phyloP scores from a whole-genome alignment of 179 eudicot genomes.

The Actinidia chinensis region DNA sequence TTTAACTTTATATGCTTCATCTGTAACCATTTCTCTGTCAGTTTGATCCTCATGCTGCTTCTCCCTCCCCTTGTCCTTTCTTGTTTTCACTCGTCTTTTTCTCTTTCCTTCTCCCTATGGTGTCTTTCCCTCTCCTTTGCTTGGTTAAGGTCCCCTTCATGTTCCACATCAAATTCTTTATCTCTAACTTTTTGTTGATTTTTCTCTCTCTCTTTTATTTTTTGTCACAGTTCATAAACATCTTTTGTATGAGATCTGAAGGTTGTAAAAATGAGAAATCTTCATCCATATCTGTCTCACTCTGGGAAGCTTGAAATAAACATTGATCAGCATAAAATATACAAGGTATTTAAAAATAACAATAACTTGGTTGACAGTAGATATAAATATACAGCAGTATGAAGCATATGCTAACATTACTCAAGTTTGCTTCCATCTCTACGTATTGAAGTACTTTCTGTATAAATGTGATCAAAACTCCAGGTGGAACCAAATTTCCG shows the following conservation, averaged over 20 bases:
- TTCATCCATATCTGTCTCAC: constrained; percentile 74
- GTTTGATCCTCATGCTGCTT: constrained; percentile 26
- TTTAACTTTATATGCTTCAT: constrained; percentile 29
- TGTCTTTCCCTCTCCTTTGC: constrained; percentile 29
- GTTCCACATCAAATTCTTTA: constrained; percentile 49
- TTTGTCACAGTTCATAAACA: constrained; percentile 63
- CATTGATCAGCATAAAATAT: constrained; percentile 23
- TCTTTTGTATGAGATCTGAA: constrained; percentile 86
- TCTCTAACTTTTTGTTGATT: constrained; percentile 47
- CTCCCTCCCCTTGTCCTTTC: constrained; percentile 29
- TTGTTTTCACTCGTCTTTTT: constrained; percentile 38
- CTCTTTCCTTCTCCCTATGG: constrained; percentile 29
- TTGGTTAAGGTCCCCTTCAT: constrained; percentile 36
- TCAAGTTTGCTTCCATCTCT: constrained; percentile 89
- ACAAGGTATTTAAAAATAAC: not conserved
- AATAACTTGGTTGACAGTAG: constrained; percentile 14
- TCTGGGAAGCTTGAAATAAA: constrained; percentile 47
- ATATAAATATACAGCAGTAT: constrained; percentile 11
- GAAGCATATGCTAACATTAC: constrained; percentile 62
- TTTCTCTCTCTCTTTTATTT: constrained; percentile 66
- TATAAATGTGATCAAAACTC: constrained; percentile 76
- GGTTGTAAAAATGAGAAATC: constrained; percentile 89
- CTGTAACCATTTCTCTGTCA: constrained; percentile 26
- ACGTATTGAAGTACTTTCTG: constrained; percentile 93
- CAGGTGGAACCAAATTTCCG: constrained; percentile 91